These are phyloP conservation scores for Komagataella ulmi DNA, from an alignment of 805 yeast genomes.

Conservation along the genomic window DNA sequence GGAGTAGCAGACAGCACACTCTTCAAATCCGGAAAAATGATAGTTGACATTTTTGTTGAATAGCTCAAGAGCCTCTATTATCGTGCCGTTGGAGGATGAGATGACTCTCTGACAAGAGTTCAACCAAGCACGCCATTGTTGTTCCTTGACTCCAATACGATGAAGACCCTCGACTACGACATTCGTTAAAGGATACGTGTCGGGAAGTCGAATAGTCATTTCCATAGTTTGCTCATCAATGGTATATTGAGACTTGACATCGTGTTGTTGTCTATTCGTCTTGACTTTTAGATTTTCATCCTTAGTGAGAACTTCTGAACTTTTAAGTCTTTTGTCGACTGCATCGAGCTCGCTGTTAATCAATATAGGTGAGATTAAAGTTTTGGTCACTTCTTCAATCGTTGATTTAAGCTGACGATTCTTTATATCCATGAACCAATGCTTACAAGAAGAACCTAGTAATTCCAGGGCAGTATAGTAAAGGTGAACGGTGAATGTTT, in stretches of 20 bases:
- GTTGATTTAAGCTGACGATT: slow-evolving; percentile 48
- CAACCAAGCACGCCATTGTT: slow-evolving; percentile 91
- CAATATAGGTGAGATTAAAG: slow-evolving; percentile 50
- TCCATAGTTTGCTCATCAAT: slow-evolving; percentile 86
- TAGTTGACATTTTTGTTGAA: slow-evolving; percentile 64
- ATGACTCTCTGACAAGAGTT: slow-evolving; percentile 80
- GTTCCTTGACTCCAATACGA: slow-evolving; percentile 80
- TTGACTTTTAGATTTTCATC: slow-evolving; percentile 43
- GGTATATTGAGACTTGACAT: slow-evolving; percentile 56
- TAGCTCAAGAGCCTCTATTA: slow-evolving; percentile 52
- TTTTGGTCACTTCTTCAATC: slow-evolving; percentile 50
- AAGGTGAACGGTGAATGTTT: slow-evolving; percentile 31
- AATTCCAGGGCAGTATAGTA: slow-evolving; percentile 34
- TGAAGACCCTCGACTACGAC: slow-evolving; percentile 67
- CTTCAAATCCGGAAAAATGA: slow-evolving; percentile 90
- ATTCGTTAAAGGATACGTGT: slow-evolving; percentile 63
- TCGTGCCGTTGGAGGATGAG: slow-evolving; percentile 59
- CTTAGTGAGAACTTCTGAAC: slow-evolving; percentile 10
- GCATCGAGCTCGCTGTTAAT: slow-evolving; percentile 42
- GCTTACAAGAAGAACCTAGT: slow-evolving; percentile 43
- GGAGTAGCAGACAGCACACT: slow-evolving; percentile 94
- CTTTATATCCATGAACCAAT: slow-evolving; percentile 62
- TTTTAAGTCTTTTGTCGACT: slow-evolving; percentile 27
- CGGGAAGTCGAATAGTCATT: slow-evolving; percentile 61
- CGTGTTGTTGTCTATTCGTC: slow-evolving; percentile 47